A percentile compares a stretch with the other conserved stretches of the same genome.
Evolutionary conservation across 129 eudicot genomes (phyloP).

Genomic region (Rutidosis leptorrhynchoides): DNA sequence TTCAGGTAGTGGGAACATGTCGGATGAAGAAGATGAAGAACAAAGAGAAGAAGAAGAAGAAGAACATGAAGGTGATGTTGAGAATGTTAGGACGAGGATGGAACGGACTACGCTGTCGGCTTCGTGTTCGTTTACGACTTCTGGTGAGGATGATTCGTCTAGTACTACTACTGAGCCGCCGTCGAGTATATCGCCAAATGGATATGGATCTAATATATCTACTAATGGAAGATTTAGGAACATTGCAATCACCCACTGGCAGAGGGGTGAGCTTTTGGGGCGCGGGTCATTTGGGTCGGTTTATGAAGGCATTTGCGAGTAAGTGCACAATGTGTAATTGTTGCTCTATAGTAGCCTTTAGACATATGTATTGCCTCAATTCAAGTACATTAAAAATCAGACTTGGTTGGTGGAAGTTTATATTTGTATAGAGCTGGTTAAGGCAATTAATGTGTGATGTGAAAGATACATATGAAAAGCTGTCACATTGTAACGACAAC

Average conservation of each 20-base stretch:
- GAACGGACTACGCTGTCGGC: constrained; percentile 38
- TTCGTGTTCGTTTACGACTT: constrained; percentile 53
- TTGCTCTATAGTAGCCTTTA: not conserved
- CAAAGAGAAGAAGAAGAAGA: no score
- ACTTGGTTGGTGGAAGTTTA: not conserved
- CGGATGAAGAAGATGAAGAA: constrained; percentile 40
- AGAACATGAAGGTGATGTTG: constrained; percentile 33
- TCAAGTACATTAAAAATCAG: not conserved
- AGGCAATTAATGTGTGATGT: not conserved
- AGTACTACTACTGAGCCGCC: constrained; percentile 61
- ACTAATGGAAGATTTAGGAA: constrained; percentile 63
- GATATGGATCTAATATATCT: constrained; percentile 41
- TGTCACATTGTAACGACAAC: not conserved
- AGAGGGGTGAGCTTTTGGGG: constrained; percentile 75
- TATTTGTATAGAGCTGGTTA: not conserved
- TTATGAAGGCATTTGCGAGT: constrained; percentile 89
- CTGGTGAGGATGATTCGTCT: constrained; percentile 74
- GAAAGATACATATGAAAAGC: not conserved
- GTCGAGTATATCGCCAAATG: constrained; percentile 57
- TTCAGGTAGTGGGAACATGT: not conserved
- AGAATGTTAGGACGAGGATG: constrained; percentile 27
- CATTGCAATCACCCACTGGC: constrained; percentile 51
- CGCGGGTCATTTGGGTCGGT: constrained; percentile 95
- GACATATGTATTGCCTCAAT: not conserved
- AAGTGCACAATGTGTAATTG: constrained; percentile 28